Evolutionary conservation across 176 grass and related monocot species (phyloP), one percentile per base, ranked within the genome.

Genomic region (Tillandsia leiboldiana): DNA sequence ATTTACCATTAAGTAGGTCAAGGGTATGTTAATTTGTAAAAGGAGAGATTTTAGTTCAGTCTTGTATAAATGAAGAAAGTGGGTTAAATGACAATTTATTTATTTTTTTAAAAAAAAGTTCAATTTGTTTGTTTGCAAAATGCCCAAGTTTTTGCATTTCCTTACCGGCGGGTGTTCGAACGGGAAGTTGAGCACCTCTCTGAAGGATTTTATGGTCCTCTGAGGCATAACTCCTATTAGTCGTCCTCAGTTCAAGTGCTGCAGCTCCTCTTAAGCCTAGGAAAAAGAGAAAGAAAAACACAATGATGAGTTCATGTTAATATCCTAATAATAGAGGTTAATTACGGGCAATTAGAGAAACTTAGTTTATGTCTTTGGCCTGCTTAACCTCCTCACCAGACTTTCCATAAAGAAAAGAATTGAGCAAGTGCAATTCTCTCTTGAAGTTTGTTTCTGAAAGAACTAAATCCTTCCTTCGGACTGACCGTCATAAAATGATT

Each of bases 211-310:
- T 79, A 48, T 53, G 81, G 70, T 82, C 83, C 68, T 97, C 71
- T 49, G 78, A 61, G 42, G 77, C 63, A 70, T 13, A 70, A 58
- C 15, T 73, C 47, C 15, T 52, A 69, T 33, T 64, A 53, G 51
- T 79, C 71, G 84, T 71, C 66, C 93, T 90, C 23, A 81, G 86
- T 70, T 92, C 81, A 56, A 92, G 77, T 26, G 89, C 51, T 1
- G 86, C 86, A 23, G 81, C 89, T 53, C 86, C 93, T 82, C 93
- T 76, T 63, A 97, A 68, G 50, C 86, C 90, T 95, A 78, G 17
- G 67, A 58, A 17, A 57, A 81, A 26, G 10, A 42, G 51, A 63
- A 28, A 50, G 18, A 47, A 51, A 14, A 53, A 61, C 12, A 27
- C 51, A 63, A 52, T 64, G 9, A 11, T 26, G 11, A 65, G 29